Evolutionary conservation across 306 rosid genomes (phyloP).

Genomic region (Pyrus pyrifolia): DNA sequence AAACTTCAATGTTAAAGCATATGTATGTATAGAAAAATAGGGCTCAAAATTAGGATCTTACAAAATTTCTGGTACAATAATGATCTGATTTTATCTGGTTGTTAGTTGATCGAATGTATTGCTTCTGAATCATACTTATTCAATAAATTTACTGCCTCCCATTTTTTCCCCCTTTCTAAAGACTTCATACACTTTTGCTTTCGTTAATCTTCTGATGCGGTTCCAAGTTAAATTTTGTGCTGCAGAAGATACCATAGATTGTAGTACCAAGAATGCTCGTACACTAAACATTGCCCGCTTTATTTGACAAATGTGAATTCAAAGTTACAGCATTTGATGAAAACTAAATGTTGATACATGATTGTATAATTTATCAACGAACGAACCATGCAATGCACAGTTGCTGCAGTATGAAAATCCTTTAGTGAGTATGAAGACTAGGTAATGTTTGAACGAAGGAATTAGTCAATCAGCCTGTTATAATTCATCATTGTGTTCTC

Average conservation of each 20-base stretch:
- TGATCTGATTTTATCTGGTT: constrained; percentile 17
- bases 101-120: neutral
- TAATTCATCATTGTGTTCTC: constrained; percentile 41
- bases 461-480: constrained; percentile 19
- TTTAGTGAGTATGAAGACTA: neutral
- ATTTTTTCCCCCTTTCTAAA: constrained; percentile 3
- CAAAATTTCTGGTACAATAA: constrained; percentile 20
- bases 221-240: neutral
- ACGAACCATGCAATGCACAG: neutral
- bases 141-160: neutral
- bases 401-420: neutral
- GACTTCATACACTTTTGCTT: neutral
- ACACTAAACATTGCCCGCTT: neutral
- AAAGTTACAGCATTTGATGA: neutral
- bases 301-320: neutral
- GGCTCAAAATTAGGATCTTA: constrained; percentile 24
- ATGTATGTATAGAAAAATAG: constrained; percentile 33
- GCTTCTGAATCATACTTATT: neutral
- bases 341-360: neutral
- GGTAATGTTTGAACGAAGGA: neutral
- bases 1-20: constrained; percentile 22
- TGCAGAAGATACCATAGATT: neutral
- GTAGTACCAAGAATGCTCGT: neutral
- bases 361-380: neutral
- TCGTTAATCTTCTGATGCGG: neutral